Evolutionary conservation across 495 filamentous ascomycete genomes (phyloP).

Genomic region (Rostrohypoxylon terebratum): DNA sequence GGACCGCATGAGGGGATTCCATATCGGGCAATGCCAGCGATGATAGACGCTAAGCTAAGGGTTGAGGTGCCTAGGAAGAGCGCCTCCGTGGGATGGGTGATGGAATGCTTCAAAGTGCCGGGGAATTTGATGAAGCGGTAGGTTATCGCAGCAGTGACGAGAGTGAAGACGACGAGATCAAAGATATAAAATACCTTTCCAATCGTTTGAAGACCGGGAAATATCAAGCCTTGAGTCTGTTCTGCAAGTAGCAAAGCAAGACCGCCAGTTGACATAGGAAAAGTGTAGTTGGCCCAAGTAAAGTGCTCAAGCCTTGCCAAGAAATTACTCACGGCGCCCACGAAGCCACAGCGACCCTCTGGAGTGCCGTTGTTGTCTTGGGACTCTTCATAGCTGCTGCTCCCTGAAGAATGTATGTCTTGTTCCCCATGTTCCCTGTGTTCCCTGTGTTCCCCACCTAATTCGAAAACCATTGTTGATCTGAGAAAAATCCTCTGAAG

Average conservation of each 20-base stretch:
- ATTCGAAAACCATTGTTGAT: conserved; percentile 24
- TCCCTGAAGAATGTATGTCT: conserved; percentile 31
- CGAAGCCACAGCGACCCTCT: conserved; percentile 26
- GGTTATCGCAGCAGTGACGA: conserved; percentile 64
- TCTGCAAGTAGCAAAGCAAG: conserved; percentile 70
- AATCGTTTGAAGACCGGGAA: conserved; percentile 65
- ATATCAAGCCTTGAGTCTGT: conserved; percentile 67
- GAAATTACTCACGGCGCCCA: conserved; percentile 43
- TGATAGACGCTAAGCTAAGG: conserved; percentile 71
- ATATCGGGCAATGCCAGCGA: conserved; percentile 69
- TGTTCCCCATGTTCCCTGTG: conserved; percentile 30
- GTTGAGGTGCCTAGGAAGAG: conserved; percentile 77
- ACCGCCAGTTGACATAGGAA: conserved; percentile 73
- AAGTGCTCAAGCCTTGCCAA: conserved; percentile 68
- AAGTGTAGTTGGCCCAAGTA: conserved; percentile 79
- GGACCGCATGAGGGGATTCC: conserved; percentile 59
- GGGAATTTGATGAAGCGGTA: conserved; percentile 68
- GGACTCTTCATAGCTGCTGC: conserved; percentile 36
- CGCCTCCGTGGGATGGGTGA: conserved; percentile 71
- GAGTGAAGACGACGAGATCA: conserved; percentile 69
- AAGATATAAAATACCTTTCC: conserved; percentile 71
- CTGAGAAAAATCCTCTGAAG: background rate
- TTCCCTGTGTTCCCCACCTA: conserved; percentile 14
- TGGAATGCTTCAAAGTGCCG: conserved; percentile 63
- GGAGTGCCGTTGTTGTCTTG: conserved; percentile 16